phyloP scores from a whole-genome alignment of 345 rosid species.

The Luvunga scandens region DNA sequence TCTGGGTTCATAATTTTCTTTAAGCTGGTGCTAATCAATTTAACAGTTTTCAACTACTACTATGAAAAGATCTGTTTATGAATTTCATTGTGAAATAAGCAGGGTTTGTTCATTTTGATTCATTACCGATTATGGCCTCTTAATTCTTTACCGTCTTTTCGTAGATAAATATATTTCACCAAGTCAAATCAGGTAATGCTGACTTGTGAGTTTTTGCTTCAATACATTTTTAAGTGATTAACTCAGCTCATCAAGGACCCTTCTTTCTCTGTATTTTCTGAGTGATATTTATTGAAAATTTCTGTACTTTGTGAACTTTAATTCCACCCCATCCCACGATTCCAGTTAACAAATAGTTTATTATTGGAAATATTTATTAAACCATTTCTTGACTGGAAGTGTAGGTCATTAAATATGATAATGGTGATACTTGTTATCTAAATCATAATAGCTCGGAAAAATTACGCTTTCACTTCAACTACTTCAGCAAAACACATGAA shows the following conservation, averaged over 20 bases:
- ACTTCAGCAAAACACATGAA: no score
- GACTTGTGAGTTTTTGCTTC: background rate
- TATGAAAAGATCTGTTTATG: background rate
- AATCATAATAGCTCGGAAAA: no score
- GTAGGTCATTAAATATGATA: no score
- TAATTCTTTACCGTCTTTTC: background rate
- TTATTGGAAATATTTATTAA: background rate
- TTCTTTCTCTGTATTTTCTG: background rate
- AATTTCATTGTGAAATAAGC: background rate
- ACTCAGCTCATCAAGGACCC: background rate
- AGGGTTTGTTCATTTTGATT: background rate
- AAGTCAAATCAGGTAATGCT: background rate
- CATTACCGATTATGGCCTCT: background rate
- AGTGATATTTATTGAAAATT: background rate
- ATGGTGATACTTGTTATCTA: no score
- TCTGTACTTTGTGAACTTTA: background rate
- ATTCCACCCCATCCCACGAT: background rate
- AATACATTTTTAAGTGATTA: background rate
- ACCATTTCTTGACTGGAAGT: no score
- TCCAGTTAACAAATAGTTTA: background rate
- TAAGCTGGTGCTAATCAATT: background rate
- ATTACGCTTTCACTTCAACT: no score
- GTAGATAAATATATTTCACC: background rate
- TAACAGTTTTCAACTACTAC: background rate
- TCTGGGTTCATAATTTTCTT: background rate